These are phyloP conservation scores for Lactarius evosmus DNA, from an alignment of 768 basidiomycete genomes.

Conservation along the genomic window DNA sequence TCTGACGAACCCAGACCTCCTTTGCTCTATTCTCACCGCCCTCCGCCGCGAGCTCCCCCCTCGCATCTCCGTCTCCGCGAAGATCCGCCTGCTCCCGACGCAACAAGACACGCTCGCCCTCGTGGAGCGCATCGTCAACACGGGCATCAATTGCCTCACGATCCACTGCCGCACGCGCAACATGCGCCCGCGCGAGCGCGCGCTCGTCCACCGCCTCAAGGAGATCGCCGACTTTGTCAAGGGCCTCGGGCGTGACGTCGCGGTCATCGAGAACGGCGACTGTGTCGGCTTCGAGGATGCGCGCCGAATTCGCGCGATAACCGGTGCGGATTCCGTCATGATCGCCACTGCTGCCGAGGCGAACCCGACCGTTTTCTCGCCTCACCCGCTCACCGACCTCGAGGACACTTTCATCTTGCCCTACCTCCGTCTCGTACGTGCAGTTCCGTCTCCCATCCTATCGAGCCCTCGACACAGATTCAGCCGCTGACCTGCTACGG, in stretches of 20 bases:
- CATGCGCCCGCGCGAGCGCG: conserved; percentile 82
- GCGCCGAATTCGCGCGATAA: conserved; percentile 65
- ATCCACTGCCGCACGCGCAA: conserved; percentile 93
- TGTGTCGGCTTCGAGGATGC: conserved; percentile 78
- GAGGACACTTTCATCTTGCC: conserved; percentile 66
- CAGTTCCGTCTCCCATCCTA: conserved; percentile 17
- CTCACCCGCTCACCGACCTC: conserved; percentile 62
- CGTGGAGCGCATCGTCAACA: conserved; percentile 82
- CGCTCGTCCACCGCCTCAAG: conserved; percentile 69
- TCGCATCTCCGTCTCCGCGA: conserved; percentile 86
- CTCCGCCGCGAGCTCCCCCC: conserved; percentile 69
- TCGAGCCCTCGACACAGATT: not conserved
- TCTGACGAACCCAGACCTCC: conserved; percentile 84
- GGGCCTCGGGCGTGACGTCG: conserved; percentile 68
- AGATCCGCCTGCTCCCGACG: conserved; percentile 83
- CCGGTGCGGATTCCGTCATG: conserved; percentile 94
- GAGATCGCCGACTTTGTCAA: conserved; percentile 88
- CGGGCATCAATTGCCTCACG: conserved; percentile 86
- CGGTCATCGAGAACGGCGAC: conserved; percentile 93
- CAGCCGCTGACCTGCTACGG: not conserved
- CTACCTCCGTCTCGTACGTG: conserved; percentile 67
- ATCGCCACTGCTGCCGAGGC: conserved; percentile 92
- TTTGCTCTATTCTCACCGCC: conserved; percentile 83
- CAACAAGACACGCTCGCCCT: conserved; percentile 87
- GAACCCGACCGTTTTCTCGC: conserved; percentile 86